Conservation (phyloP, 176 grass and related monocot genomes). For the Musa troglodytarum region DNA sequence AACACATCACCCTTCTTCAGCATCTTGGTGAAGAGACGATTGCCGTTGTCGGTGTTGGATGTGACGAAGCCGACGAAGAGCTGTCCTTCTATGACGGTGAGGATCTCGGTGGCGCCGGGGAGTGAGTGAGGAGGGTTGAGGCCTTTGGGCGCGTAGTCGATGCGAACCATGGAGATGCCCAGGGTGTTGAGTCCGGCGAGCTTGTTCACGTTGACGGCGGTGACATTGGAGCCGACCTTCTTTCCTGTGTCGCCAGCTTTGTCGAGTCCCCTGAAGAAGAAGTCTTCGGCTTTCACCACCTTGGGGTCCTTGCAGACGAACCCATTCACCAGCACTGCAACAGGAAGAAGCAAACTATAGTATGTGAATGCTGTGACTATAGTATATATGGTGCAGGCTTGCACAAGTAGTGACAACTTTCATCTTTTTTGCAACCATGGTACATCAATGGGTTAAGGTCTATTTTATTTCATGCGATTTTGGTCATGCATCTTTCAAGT, state of each 20-base stretch:
- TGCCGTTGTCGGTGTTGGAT: slow-evolving; percentile 39
- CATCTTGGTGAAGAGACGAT: slow-evolving; percentile 43
- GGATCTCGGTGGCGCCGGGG: slow-evolving; percentile 46
- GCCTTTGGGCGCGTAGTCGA: slow-evolving; percentile 48
- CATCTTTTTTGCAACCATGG: too few species aligned
- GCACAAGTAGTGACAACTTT: too few species aligned
- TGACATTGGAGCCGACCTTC: slow-evolving; percentile 25
- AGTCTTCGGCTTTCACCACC: slow-evolving; percentile 42
- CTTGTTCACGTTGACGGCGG: slow-evolving; percentile 19
- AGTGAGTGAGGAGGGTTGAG: slow-evolving; percentile 60
- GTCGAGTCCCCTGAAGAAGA: slow-evolving; percentile 34
- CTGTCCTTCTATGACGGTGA: slow-evolving; percentile 36
- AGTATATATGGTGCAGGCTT: too few species aligned
- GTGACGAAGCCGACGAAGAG: slow-evolving; percentile 56
- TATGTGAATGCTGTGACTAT: too few species aligned
- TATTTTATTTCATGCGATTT: too few species aligned
- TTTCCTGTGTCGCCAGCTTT: slow-evolving; percentile 35
- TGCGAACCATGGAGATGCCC: slow-evolving; percentile 51
- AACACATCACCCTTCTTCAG: slow-evolving; percentile 47
- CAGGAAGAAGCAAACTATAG: too few species aligned
- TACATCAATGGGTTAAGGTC: too few species aligned
- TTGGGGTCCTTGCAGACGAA: slow-evolving; percentile 70
- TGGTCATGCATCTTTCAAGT: too few species aligned
- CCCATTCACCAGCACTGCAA: slow-evolving; percentile 54
- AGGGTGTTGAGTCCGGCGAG: slow-evolving; percentile 66